Evolutionary conservation across 2,329 filamentous ascomycete species (phyloP), one percentile per base, ranked within the genome.

Genomic region (Monosporascus ibericus): DNA sequence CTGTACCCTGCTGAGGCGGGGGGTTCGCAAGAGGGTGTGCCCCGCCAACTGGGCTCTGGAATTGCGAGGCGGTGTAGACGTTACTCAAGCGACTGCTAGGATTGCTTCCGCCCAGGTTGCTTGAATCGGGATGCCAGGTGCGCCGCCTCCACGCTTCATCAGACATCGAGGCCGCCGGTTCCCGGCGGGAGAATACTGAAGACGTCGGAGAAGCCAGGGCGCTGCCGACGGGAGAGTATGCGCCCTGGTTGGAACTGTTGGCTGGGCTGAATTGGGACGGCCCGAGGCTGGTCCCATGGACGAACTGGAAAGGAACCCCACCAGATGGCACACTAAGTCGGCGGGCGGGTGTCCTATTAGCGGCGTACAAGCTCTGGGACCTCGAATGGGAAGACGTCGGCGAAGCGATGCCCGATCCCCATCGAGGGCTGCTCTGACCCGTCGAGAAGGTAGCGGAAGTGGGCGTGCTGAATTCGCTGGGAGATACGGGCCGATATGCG

Each of bases 101-200:
- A 48, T 85, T 62, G 25, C 55, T 82, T 34, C 84, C 75, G 54
- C 78, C 78, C 55, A 83, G 84, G 57, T 79, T 80, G 17, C 81
- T 78, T 54, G 84, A 87, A 56, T 90, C 88, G 0, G 90, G 89
- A 69, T 96, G 92, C 92, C 92, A 96, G 3, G 92, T 96, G 50
- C 91, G 82, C 56, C 92, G 79, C 58, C 91, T 84, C 81, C 85
- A 89, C 51, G 89, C 87, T 42, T 90, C 85, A 57, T 95, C 90
- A 1, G 80, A 73, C 20, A 77, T 74, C 49, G 78, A 82, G 8
- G 79, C 73, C 3, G 75, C 74, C 0, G 88, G 87, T 40, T 91
- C 87, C 42, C 86, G 78, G 30, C 86, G 75, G 5, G 81, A 78
- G 70, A 83, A 86, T 7, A 77, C 75, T 36, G 85, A 82, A 0